Conservation (phyloP, 768 basidiomycete genomes). For the Pulveroboletus sp. region DNA sequence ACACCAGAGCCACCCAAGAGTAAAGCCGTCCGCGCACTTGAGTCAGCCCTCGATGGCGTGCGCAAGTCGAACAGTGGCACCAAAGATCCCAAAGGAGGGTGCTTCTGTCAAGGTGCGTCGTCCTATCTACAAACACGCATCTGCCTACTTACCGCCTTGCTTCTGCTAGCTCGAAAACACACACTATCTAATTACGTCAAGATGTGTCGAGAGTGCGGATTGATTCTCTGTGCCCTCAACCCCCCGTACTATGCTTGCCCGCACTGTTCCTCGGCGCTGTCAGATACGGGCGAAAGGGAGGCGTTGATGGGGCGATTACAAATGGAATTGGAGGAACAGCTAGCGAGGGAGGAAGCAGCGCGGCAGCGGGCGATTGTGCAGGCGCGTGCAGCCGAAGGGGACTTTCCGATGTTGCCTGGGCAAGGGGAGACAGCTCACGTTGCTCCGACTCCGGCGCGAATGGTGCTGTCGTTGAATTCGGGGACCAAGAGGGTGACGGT, state of each 20-base stretch:
- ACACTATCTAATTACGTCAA: slow-evolving; percentile 53
- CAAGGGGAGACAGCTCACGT: slow-evolving; percentile 17
- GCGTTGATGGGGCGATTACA: slow-evolving; percentile 45
- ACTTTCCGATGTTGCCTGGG: slow-evolving; percentile 54
- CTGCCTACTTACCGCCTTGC: background rate
- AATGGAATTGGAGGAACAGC: slow-evolving; percentile 39
- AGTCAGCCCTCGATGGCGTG: slow-evolving; percentile 44
- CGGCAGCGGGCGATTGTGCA: slow-evolving; percentile 46
- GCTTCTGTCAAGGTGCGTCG: slow-evolving; percentile 63
- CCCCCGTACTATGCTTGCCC: slow-evolving; percentile 55
- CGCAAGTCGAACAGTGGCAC: slow-evolving; percentile 30
- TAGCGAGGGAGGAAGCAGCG: slow-evolving; percentile 48
- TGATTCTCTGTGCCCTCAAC: slow-evolving; percentile 61
- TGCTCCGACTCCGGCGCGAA: slow-evolving; percentile 43
- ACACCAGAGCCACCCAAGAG: slow-evolving; percentile 41
- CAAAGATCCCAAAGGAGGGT: slow-evolving; percentile 61
- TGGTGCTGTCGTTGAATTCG: slow-evolving; percentile 57
- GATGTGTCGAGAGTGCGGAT: slow-evolving; percentile 56
- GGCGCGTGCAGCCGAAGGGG: slow-evolving; percentile 50
- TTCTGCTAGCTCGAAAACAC: slow-evolving; percentile 59
- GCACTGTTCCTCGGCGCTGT: slow-evolving; percentile 43
- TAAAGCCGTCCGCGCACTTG: slow-evolving; percentile 45
- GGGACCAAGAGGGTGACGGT: slow-evolving; percentile 52
- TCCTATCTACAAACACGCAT: background rate
- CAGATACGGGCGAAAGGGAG: slow-evolving; percentile 32